Base-by-base conservation (phyloP, 1,284 basidiomycete genomes). In the Inonotus obliquus region DNA sequence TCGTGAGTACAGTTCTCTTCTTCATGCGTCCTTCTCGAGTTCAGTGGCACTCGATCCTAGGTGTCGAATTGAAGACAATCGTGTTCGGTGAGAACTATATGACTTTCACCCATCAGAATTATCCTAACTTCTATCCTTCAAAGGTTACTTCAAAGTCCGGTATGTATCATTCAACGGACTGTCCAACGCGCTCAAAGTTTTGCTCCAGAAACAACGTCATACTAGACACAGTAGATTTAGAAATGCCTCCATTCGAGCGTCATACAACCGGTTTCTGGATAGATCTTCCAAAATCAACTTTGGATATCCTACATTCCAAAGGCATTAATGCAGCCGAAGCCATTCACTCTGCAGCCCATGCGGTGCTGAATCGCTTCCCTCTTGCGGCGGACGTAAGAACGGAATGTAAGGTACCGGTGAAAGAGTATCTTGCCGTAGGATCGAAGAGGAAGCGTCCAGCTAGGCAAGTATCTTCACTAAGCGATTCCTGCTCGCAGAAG, bases 311-410 rank as follows among this genome's bases (percentile, higher is more conserved):
- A 69, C 76, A 76, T 4, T 69, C 72, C 21, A 85, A 87, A 65
- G 76, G 76, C 5, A 81, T 93, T 61, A 84, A 83, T 61, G 80
- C 83, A 0, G 85, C 89, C 0, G 91, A 86, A 62, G 91, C 89
- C 0, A 93, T 96, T 56, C 94, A 96, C 69, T 85, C 91, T 1
- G 91, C 93, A 1, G 81, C 89, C 65, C 94, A 96, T 70, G 92
- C 92, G 0, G 80, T 95, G 65, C 74, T 96, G 63, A 93, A 92
- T 63, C 83, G 86, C 54, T 94, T 94, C 67, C 78, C 84, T 5
- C 76, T 94, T 66, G 80, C 82, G 2, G 73, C 80, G 44, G 91
- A 94, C 64, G 74, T 96, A n/a, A 82, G 77, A 58, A 95, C 94
- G 0, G 94, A 96, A 69, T 96, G 94, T 75, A 94, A 95, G 72